Conservation (phyloP, 805 yeast genomes). For the Saccharomycopsis selenospora region DNA sequence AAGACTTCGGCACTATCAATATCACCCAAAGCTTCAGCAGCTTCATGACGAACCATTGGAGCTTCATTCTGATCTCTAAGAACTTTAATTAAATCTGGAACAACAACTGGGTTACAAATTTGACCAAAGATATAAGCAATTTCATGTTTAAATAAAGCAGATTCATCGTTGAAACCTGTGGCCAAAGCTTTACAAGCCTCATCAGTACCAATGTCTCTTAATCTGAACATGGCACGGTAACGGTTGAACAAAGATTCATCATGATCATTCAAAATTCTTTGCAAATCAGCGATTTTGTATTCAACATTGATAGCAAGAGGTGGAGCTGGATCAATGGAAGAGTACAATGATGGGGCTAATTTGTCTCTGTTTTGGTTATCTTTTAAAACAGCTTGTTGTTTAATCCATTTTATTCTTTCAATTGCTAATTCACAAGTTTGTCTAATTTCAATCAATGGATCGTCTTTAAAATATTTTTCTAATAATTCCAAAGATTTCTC, state of each 20-base stretch:
- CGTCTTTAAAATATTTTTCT: constrained; percentile 54
- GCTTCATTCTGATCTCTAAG: constrained; percentile 75
- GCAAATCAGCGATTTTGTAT: constrained; percentile 59
- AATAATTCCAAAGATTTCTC: constrained; percentile 60
- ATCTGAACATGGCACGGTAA: constrained; percentile 96
- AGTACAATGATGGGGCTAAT: constrained; percentile 68
- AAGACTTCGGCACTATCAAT: constrained; percentile 94
- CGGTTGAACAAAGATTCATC: constrained; percentile 77
- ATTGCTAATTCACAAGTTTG: constrained; percentile 98
- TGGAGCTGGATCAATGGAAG: constrained; percentile 97
- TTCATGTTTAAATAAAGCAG: constrained; percentile 95
- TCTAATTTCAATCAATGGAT: constrained; percentile 80
- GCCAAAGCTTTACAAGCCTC: constrained; percentile 93
- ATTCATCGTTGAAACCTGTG: constrained; percentile 78
- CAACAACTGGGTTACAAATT: constrained; percentile 85
- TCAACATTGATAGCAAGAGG: constrained; percentile 68
- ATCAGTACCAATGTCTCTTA: constrained; percentile 88
- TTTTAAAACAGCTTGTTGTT: constrained; percentile 38
- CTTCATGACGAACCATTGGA: constrained; percentile 99
- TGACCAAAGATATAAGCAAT: constrained; percentile 98
- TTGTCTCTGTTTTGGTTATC: constrained; percentile 51
- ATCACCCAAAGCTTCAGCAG: constrained; percentile 97
- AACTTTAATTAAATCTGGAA: constrained; percentile 79
- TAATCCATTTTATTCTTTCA: constrained; percentile 90
- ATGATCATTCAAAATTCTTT: constrained; percentile 67